These are phyloP conservation scores for Euphrasia confusa DNA, from an alignment of 257 asterid genomes.

Conservation along the genomic window DNA sequence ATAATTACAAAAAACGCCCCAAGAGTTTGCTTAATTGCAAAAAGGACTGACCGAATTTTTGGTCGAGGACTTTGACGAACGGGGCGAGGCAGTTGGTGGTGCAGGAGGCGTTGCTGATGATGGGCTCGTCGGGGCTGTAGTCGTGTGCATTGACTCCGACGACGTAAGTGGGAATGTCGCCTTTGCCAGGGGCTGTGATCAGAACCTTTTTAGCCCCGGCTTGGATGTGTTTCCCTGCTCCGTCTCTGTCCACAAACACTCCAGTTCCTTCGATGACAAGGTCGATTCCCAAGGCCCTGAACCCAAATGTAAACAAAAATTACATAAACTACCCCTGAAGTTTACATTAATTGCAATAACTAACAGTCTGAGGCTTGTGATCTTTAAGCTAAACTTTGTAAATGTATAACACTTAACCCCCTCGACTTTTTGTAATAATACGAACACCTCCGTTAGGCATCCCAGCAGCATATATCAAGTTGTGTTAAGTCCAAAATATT, in stretches of 20 bases:
- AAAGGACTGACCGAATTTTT: slow-evolving; percentile 56
- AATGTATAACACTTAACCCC: too few relatives aligned
- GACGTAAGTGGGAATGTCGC: slow-evolving; percentile 92
- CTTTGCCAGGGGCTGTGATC: slow-evolving; percentile 95
- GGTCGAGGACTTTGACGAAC: slow-evolving; percentile 92
- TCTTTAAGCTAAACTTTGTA: too few relatives aligned
- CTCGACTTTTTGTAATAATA: too few relatives aligned
- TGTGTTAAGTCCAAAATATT: too few relatives aligned
- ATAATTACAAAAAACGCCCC: background rate
- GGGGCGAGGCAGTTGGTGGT: slow-evolving; percentile 99
- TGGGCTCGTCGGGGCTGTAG: slow-evolving; percentile 59
- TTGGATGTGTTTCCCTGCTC: slow-evolving; percentile 85
- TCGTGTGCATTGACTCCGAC: slow-evolving; percentile 86
- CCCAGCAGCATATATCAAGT: too few relatives aligned
- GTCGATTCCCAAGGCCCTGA: slow-evolving; percentile 74
- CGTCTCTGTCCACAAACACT: slow-evolving; percentile 88
- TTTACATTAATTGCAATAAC: background rate
- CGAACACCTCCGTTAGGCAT: too few relatives aligned
- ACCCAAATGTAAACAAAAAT: background rate
- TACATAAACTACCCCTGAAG: background rate
- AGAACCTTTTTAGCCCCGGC: slow-evolving; percentile 98
- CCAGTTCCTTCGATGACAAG: slow-evolving; percentile 96
- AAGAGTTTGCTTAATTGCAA: too few relatives aligned
- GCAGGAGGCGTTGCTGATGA: slow-evolving; percentile 97
- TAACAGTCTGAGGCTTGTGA: too few relatives aligned